Evolutionary conservation across 441 rosid species (phyloP), one percentile per base, ranked within the genome.

Genomic region (Pelargonium citronellum): DNA sequence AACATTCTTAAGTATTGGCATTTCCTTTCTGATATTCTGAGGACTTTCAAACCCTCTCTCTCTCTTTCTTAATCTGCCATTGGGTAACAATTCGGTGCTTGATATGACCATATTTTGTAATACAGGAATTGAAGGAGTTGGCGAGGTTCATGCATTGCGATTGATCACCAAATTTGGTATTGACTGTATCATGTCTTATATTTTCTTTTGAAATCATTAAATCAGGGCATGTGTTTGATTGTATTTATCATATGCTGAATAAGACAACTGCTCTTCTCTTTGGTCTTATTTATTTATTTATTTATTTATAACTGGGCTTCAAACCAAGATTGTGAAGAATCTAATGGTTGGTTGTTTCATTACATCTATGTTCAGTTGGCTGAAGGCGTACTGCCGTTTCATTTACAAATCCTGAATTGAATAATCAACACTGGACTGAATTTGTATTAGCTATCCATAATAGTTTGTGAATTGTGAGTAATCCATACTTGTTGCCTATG

Each of bases 51-150:
- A 34, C 39, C 5, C 39, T 6, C 43, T 41, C 10, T 41, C 44
- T 41, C 44, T 41, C 44, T 41, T 6, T 41, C 44, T 41, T 1
- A 7, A 1, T 17, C 12, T 17, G 24, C 24, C 24, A 57, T 57
- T 57, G 62, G 10, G 20, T 57, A 57, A 66, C 8, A 57, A 12
- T 55, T 49, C 22, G 43, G 57, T 46, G 15, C 71, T 69, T 73
- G 74, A 69, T 74, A 69, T 74, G 67, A 69, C 68, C 44, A 61
- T 76, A 64, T 53, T 53, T 34, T 76, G 39, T 70, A 43, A 12
- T 86, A 85, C 89, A 90, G 99, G 97, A 79, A 93, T 91, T 72
- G 87, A 82, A 57, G 97, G 99, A 71, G 89, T 94, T 55, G 99
- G 97, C 71, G 78, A 76, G 64, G 94, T 90, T 67, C 82, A 83